These are phyloP conservation scores for Pyrenophora tritici-repentis DNA, from an alignment of 2,329 filamentous ascomycete genomes.

Conservation along the genomic window DNA sequence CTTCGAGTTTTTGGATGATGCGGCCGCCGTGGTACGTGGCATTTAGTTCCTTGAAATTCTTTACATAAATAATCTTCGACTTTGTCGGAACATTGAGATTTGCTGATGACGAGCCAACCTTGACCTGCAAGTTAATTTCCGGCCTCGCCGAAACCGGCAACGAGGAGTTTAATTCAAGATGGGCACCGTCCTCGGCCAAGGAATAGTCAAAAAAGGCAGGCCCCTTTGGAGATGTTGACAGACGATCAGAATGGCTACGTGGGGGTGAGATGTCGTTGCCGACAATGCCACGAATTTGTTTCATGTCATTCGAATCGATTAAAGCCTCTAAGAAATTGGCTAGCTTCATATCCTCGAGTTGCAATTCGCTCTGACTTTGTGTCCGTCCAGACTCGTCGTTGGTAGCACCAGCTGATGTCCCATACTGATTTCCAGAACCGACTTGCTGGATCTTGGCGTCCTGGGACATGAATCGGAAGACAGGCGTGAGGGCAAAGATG, in stretches of 20 bases:
- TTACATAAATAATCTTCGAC: conserved; percentile 74
- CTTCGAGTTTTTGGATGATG: conserved; percentile 72
- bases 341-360: conserved; percentile 47
- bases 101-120: conserved; percentile 23
- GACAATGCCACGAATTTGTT: conserved; percentile 28
- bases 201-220: conserved; percentile 43
- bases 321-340: conserved; percentile 40
- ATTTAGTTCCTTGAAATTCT: conserved; percentile 80
- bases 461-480: conserved; percentile 26
- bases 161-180: conserved; percentile 33
- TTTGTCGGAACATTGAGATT: conserved; percentile 36
- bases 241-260: background rate
- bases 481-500: conserved; percentile 24
- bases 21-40: conserved; percentile 69
- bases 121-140: conserved; percentile 22
- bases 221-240: conserved; percentile 4
- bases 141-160: conserved; percentile 24
- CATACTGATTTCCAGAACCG: conserved; percentile 12
- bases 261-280: conserved; percentile 5
- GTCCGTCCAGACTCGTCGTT: conserved; percentile 23
- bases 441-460: conserved; percentile 21
- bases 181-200: conserved; percentile 20
- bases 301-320: conserved; percentile 39
- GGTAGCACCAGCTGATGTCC: conserved; percentile 13
- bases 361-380: conserved; percentile 36